Percentiles rank a stretch among this genome's conserved stretches.
phyloP scores from a whole-genome alignment of 768 basidiomycete species.

The Pisolithus marmoratus region DNA sequence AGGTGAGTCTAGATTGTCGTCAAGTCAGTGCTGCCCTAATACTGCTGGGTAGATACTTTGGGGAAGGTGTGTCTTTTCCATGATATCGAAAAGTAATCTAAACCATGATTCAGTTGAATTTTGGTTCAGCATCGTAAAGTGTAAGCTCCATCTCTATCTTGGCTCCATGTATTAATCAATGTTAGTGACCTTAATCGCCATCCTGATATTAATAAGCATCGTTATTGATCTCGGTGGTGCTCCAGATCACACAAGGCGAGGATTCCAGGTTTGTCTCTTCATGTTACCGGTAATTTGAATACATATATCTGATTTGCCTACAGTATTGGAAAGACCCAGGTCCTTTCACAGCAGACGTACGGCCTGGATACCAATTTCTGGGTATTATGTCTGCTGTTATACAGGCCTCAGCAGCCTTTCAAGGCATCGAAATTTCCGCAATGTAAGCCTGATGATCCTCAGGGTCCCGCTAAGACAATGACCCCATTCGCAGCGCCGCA shows the following conservation, averaged over 20 bases:
- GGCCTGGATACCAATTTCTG: slow-evolving; percentile 9
- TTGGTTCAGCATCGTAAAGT: slow-evolving; percentile 58
- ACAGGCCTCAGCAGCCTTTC: slow-evolving; percentile 51
- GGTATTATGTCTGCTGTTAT: slow-evolving; percentile 44
- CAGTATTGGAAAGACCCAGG: slow-evolving; percentile 45
- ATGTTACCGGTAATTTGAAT: neutral
- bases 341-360: slow-evolving; percentile 28
- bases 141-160: slow-evolving; percentile 23
- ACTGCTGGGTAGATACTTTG: slow-evolving; percentile 43
- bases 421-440: slow-evolving; percentile 46
- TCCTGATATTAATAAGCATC: slow-evolving; percentile 57
- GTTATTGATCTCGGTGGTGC: slow-evolving; percentile 74
- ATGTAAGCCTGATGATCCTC: slow-evolving; percentile 12
- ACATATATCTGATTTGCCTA: slow-evolving; percentile 16
- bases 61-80: slow-evolving; percentile 42
- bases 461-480: neutral
- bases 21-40: neutral
- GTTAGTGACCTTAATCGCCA: slow-evolving; percentile 51
- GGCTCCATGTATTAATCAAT: neutral
- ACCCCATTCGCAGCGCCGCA: slow-evolving; percentile 44
- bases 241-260: slow-evolving; percentile 42
- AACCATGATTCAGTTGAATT: slow-evolving; percentile 46
- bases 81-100: neutral
- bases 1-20: slow-evolving; percentile 29
- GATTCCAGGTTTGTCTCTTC: slow-evolving; percentile 48